Evolutionary conservation across 495 filamentous ascomycete genomes (phyloP), one percentile per base, ranked within the genome.

Genomic region (Cryomyces minteri): DNA sequence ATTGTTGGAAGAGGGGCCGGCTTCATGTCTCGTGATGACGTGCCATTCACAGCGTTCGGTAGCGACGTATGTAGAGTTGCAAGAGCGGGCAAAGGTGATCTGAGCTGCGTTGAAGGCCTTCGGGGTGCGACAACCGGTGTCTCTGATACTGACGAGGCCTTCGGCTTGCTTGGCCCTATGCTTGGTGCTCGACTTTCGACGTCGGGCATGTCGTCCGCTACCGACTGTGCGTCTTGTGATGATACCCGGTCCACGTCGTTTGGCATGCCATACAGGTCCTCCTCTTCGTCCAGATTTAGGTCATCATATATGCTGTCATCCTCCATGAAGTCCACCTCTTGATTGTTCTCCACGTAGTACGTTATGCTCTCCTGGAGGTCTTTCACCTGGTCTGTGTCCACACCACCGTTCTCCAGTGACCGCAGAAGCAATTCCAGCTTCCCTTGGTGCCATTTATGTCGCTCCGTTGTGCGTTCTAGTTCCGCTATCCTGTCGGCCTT

Each of bases 221-320:
- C 68, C 34, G 90, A 95, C 54, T 90, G 86, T 25, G 84, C 77
- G 64, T 98, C 90, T 68, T 98, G 90, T 43, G 88, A 95, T 18
- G 88, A 95, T 45, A 84, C 77, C 41, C 77, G 75, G 59, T 98
- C 90, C 55, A 76, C 80, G 14, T 95, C 92, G 47, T 67, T 69
- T 48, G 66, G 72, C 69, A 94, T 79, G 39, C 87, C 92, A 51
- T 80, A 95, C 36, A 73, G 68, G 41, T 90, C 88, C 47, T 78
- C 68, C 51, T 96, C 92, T 49, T 92, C 88, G 41, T 85, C 77
- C 30, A 98, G 76, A 52, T 87, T 80, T 41, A 98, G 68, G 43
- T 95, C 92, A 55, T 98, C 92, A 60, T 98, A 98, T 49, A 98
- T 79, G n/a, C 66, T 71, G 42, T 96, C 88, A 54, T 96, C 85